Percentiles rank a stretch among this genome's conserved stretches.
These are phyloP conservation scores for Fusarium sp. DNA, from an alignment of 2,329 filamentous ascomycete genomes.

Conservation along the genomic window DNA sequence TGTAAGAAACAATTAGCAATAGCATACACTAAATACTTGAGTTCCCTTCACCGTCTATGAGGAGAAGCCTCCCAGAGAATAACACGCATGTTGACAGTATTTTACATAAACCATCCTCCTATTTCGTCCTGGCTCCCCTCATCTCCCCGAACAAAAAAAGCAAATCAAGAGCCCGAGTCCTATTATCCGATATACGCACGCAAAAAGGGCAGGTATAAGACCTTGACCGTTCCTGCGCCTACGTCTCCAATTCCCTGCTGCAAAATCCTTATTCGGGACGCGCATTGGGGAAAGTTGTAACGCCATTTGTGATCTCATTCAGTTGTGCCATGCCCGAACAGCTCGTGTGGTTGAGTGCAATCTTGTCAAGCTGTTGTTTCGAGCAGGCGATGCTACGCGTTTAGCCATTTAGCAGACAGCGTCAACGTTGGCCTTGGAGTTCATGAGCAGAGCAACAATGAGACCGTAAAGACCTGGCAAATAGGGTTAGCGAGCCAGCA, in stretches of 20 bases:
- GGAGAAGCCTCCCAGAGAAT: constrained; percentile 56
- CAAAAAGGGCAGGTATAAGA: constrained; percentile 34
- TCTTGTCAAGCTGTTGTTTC: constrained; percentile 54
- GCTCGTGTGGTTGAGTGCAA: constrained; percentile 49
- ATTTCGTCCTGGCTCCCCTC: constrained; percentile 40
- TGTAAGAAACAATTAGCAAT: constrained; percentile 50
- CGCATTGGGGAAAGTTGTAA: constrained; percentile 40
- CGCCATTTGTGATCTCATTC: constrained; percentile 43
- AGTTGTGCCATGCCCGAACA: constrained; percentile 41
- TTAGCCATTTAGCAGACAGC: constrained; percentile 61
- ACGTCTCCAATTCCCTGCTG: constrained; percentile 40
- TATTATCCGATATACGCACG: constrained; percentile 44
- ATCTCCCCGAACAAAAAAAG: constrained; percentile 40
- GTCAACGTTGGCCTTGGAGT: constrained; percentile 85
- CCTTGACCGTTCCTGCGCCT: constrained; percentile 43
- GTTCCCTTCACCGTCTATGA: constrained; percentile 61
- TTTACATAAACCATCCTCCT: constrained; percentile 59
- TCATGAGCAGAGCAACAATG: constrained; percentile 99
- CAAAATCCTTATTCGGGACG: constrained; percentile 21
- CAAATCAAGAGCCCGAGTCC: constrained; percentile 37
- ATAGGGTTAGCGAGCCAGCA: constrained; percentile 40
- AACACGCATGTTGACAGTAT: constrained; percentile 62
- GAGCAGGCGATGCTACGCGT: constrained; percentile 20
- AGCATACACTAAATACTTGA: constrained; percentile 59
- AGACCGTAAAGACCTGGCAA: constrained; percentile 92